Conservation (phyloP, 495 filamentous ascomycete species). For the Penicillium antarcticum region DNA sequence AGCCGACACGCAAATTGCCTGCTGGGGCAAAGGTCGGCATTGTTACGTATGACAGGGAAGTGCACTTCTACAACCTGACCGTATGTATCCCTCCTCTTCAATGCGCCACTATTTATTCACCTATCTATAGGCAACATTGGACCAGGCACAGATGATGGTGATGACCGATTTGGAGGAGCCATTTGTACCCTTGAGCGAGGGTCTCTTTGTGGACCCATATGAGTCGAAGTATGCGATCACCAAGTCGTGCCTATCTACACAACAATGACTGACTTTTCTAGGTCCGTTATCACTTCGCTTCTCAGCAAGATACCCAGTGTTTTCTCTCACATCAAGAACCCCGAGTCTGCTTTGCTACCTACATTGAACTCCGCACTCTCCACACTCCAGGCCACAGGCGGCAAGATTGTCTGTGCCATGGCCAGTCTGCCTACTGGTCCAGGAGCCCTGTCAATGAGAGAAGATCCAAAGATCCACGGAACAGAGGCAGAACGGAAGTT, state of each 20-base stretch:
- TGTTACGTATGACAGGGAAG: slow-evolving; percentile 90
- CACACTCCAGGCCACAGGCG: slow-evolving; percentile 79
- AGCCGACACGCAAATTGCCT: slow-evolving; percentile 57
- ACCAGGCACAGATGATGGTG: slow-evolving; percentile 95
- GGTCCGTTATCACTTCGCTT: slow-evolving; percentile 79
- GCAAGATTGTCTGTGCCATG: slow-evolving; percentile 88
- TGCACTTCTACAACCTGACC: slow-evolving; percentile 96
- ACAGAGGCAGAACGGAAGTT: slow-evolving; percentile 92
- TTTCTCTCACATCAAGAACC: slow-evolving; percentile 81
- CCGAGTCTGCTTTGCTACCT: slow-evolving; percentile 83
- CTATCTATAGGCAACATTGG: slow-evolving; percentile 59
- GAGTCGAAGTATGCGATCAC: slow-evolving; percentile 65
- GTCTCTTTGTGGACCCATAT: slow-evolving; percentile 92
- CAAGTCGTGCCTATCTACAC: background rate
- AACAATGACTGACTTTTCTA: slow-evolving; percentile 20
- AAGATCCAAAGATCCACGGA: slow-evolving; percentile 80
- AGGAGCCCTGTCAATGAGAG: slow-evolving; percentile 74
- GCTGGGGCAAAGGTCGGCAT: slow-evolving; percentile 86
- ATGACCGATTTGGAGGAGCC: slow-evolving; percentile 98
- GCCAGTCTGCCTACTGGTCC: slow-evolving; percentile 85
- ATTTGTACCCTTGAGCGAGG: slow-evolving; percentile 88
- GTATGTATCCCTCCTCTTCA: slow-evolving; percentile 41
- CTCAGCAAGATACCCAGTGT: slow-evolving; percentile 74
- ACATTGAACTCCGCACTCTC: slow-evolving; percentile 76
- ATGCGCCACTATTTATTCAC: slow-evolving; percentile 21